Conservation (phyloP, 2,329 filamentous ascomycete genomes). For the Elsinoe batatas region DNA sequence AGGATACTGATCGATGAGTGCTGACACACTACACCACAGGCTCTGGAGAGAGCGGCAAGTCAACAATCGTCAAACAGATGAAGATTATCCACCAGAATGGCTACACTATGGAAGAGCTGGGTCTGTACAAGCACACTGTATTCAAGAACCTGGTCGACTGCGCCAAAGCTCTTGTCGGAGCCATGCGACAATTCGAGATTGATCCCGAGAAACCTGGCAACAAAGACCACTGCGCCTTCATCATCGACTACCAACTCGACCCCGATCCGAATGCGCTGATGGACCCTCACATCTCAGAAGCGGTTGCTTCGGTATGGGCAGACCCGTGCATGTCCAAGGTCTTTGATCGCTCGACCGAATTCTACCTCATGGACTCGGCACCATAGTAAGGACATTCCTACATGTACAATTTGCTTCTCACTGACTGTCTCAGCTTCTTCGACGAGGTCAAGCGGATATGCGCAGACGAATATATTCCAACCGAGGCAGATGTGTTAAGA, state of each 20-base stretch:
- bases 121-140: constrained; percentile 88
- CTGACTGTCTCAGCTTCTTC: constrained; percentile 63
- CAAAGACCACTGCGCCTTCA: constrained; percentile 63
- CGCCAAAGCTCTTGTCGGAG: constrained; percentile 82
- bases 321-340: constrained; percentile 74
- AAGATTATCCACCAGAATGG: constrained; percentile 99
- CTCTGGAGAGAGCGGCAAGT: constrained; percentile 97
- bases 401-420: not conserved
- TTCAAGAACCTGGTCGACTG: constrained; percentile 98
- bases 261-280: constrained; percentile 80
- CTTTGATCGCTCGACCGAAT: constrained; percentile 91
- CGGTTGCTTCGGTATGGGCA: constrained; percentile 79
- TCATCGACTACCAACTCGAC: constrained; percentile 81
- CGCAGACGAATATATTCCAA: constrained; percentile 74
- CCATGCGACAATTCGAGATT: constrained; percentile 86
- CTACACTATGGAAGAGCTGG: constrained; percentile 87
- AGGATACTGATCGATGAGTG: not conserved
- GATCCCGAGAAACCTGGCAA: constrained; percentile 64
- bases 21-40: constrained; percentile 44
- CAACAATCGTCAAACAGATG: constrained; percentile 99
- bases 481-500: constrained; percentile 87
- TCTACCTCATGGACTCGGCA: constrained; percentile 98
- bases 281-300: constrained; percentile 68
- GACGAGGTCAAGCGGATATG: constrained; percentile 83
- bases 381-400: constrained; percentile 65